Evolutionary conservation across 164 flowering plant species (phyloP).

Genomic region (Euptelea pleiosperma): DNA sequence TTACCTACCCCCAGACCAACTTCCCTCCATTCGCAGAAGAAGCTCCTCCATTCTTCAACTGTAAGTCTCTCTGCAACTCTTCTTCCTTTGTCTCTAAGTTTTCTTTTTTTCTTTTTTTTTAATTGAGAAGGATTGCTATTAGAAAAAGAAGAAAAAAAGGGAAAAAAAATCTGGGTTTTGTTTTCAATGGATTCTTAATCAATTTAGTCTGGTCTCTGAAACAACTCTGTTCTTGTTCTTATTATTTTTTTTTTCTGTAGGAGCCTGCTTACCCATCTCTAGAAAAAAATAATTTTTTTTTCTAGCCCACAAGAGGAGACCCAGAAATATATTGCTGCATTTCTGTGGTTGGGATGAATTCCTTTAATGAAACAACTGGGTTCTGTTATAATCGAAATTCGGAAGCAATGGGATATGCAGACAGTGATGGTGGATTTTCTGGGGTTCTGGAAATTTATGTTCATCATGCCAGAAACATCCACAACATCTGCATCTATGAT

Average conservation of each 20-base stretch:
- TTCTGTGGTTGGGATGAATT: conserved; percentile 37
- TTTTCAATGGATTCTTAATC: background rate
- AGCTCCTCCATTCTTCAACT: conserved; percentile 14
- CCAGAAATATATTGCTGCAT: background rate
- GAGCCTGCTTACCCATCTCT: no score
- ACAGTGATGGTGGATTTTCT: conserved; percentile 34
- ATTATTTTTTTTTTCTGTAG: background rate
- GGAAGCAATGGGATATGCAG: no score
- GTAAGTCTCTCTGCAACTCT: conserved; percentile 21
- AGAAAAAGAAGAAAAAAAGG: background rate
- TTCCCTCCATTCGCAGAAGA: conserved; percentile 15
- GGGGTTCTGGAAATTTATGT: conserved; percentile 67
- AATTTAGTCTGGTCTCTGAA: background rate
- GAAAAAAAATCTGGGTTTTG: conserved; percentile 1
- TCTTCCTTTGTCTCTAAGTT: no score
- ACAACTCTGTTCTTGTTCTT: background rate
- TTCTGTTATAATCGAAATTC: conserved; percentile 38
- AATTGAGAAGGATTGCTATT: background rate
- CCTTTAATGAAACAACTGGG: conserved; percentile 35
- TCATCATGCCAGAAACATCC: conserved; percentile 88
- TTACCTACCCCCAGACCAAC: conserved; percentile 37
- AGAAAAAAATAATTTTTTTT: no score
- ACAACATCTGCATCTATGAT: conserved; percentile 90
- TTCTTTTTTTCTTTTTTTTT: background rate
- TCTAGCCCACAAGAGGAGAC: background rate